A percentile compares a stretch with the other conserved stretches of the same genome.
These are phyloP conservation scores for Pichia sp. DNA, from an alignment of 1,139 yeast species.

Conservation along the genomic window DNA sequence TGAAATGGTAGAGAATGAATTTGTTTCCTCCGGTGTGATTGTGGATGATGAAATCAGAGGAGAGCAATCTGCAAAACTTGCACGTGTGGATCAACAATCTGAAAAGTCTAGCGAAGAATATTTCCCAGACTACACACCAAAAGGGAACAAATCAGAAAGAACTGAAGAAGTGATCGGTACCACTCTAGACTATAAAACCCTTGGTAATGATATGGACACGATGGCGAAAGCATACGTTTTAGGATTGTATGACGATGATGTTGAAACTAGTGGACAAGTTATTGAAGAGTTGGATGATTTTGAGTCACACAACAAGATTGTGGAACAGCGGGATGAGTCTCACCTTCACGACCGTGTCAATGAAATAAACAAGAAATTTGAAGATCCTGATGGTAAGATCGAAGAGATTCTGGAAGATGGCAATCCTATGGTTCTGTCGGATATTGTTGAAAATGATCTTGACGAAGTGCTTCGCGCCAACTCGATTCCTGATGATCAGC, in stretches of 20 bases:
- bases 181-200: slow-evolving; percentile 34
- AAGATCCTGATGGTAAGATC: slow-evolving; percentile 39
- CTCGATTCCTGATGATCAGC: slow-evolving; percentile 20
- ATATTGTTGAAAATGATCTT: slow-evolving; percentile 32
- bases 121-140: slow-evolving; percentile 10
- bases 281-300: slow-evolving; percentile 51
- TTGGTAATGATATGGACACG: slow-evolving; percentile 42
- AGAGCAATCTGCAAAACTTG: background rate
- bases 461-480: slow-evolving; percentile 12
- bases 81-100: background rate
- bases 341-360: slow-evolving; percentile 30
- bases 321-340: slow-evolving; percentile 29
- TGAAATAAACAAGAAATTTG: slow-evolving; percentile 46
- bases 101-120: background rate
- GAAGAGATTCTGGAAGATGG: slow-evolving; percentile 32
- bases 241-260: slow-evolving; percentile 57
- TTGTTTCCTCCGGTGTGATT: slow-evolving; percentile 1
- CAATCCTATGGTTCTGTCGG: slow-evolving; percentile 34
- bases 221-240: slow-evolving; percentile 57
- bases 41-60: slow-evolving; percentile 9
- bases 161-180: slow-evolving; percentile 23
- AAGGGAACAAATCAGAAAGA: background rate
- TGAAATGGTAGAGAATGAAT: slow-evolving; percentile 10
- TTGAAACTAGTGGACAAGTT: slow-evolving; percentile 49
- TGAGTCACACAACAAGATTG: slow-evolving; percentile 41